phyloP scores from a whole-genome alignment of 805 yeast species.

The Cyberlindnera samutprakarnensis region DNA sequence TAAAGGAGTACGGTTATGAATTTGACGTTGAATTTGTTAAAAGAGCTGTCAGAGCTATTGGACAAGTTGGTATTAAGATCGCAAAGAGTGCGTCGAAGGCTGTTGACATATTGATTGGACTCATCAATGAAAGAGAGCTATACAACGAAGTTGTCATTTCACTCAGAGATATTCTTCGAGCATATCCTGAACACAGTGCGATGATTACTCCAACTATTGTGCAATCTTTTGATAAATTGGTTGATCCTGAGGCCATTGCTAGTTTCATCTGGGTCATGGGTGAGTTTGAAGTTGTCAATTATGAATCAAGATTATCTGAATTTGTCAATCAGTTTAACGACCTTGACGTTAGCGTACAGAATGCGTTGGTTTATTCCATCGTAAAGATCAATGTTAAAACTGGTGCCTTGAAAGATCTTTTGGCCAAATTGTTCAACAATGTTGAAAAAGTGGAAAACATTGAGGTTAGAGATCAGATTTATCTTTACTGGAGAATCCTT shows the following conservation, averaged over 20 bases:
- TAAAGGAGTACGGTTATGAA: slow-evolving; percentile 78
- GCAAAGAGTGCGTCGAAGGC: slow-evolving; percentile 45
- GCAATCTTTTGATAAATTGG: slow-evolving; percentile 38
- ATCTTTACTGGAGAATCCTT: slow-evolving; percentile 70
- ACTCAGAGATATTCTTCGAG: slow-evolving; percentile 58
- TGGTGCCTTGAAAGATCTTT: slow-evolving; percentile 32
- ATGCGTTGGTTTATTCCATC: slow-evolving; percentile 49
- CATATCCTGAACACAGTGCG: slow-evolving; percentile 45
- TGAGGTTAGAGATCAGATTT: slow-evolving; percentile 76
- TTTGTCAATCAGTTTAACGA: slow-evolving; percentile 49
- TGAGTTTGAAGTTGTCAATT: slow-evolving; percentile 54
- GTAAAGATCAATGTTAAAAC: slow-evolving; percentile 45
- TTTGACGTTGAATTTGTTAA: slow-evolving; percentile 74
- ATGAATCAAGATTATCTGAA: slow-evolving; percentile 37
- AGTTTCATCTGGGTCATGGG: slow-evolving; percentile 64
- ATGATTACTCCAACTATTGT: slow-evolving; percentile 50
- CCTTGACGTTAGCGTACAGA: slow-evolving; percentile 54
- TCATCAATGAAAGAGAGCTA: slow-evolving; percentile 57
- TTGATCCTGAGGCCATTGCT: slow-evolving; percentile 43
- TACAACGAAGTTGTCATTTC: slow-evolving; percentile 57
- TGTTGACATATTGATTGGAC: slow-evolving; percentile 49
- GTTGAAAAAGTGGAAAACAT: slow-evolving; percentile 63
- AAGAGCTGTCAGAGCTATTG: slow-evolving; percentile 58
- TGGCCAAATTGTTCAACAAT: slow-evolving; percentile 58
- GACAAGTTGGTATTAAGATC: slow-evolving; percentile 64